phyloP scores from a whole-genome alignment of 1,284 basidiomycete species.

The Moesziomyces sp. region DNA sequence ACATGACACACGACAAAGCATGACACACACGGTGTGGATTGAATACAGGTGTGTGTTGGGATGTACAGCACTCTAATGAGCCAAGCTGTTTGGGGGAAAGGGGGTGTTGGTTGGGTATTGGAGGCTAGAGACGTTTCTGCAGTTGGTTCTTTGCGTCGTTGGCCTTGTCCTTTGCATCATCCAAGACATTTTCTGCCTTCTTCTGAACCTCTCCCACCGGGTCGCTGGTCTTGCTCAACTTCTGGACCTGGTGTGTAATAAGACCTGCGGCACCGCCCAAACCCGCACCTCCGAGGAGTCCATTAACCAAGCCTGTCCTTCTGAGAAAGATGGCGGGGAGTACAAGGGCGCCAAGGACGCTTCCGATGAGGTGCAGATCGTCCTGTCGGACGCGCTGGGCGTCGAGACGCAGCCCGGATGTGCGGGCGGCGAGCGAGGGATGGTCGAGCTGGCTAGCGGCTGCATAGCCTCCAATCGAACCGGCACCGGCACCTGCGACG shows the following conservation, averaged over 20 bases:
- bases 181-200: slow-evolving; percentile 1
- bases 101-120: background rate
- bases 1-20: no score
- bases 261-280: slow-evolving; percentile 57
- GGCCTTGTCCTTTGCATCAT: slow-evolving; percentile 9
- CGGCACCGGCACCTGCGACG: slow-evolving; percentile 34
- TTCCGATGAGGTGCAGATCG: slow-evolving; percentile 62
- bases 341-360: slow-evolving; percentile 56
- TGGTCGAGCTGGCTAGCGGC: slow-evolving; percentile 37
- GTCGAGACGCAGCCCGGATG: slow-evolving; percentile 23
- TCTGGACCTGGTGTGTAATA: slow-evolving; percentile 50
- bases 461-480: slow-evolving; percentile 41
- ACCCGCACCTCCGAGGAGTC: slow-evolving; percentile 60
- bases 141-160: slow-evolving; percentile 17
- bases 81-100: no score
- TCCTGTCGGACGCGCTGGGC: slow-evolving; percentile 51
- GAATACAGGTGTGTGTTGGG: no score
- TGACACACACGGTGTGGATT: no score
- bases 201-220: background rate
- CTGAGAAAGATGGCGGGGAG: slow-evolving; percentile 61
- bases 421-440: slow-evolving; percentile 22
- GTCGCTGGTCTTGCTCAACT: slow-evolving; percentile 3
- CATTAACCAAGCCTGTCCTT: slow-evolving; percentile 60
- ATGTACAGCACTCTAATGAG: no score
- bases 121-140: slow-evolving; percentile 10